A percentile compares a stretch with the other conserved stretches of the same genome.
Conservation (phyloP, 257 asterid genomes). For the Linderniella brevidens region DNA sequence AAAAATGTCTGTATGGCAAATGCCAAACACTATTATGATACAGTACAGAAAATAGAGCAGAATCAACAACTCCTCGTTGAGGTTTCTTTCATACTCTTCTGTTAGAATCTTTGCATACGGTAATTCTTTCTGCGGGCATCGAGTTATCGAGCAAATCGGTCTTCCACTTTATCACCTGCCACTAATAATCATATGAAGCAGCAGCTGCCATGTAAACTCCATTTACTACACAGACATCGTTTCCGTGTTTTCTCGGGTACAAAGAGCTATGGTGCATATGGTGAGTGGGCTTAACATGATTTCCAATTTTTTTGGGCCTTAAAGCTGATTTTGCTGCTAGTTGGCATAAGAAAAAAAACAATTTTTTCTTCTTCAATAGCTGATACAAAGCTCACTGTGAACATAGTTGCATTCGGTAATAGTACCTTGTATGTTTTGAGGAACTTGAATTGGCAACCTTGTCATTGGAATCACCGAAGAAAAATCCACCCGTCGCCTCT, state of each 20-base stretch:
- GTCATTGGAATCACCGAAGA: constrained; percentile 36
- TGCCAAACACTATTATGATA: no score
- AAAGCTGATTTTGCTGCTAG: no score
- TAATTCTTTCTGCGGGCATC: no score
- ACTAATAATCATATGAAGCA: background rate
- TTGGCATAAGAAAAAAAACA: background rate
- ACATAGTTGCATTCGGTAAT: no score
- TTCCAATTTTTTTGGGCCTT: constrained; percentile 13
- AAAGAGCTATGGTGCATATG: constrained; percentile 38
- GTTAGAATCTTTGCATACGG: no score
- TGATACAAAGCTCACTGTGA: constrained; percentile 12
- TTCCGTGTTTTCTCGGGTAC: constrained; percentile 25
- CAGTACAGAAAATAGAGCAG: no score
- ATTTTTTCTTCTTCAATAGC: constrained; percentile 46
- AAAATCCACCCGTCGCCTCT: constrained; percentile 33
- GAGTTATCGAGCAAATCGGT: no score
- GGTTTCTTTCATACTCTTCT: no score
- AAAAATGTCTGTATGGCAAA: no score
- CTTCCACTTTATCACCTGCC: no score
- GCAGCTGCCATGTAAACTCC: constrained; percentile 24
- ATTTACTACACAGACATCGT: constrained; percentile 18
- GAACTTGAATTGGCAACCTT: constrained; percentile 66
- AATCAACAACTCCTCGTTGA: no score
- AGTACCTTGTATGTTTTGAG: constrained; percentile 66
- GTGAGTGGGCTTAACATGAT: constrained; percentile 43